phyloP scores from a whole-genome alignment of 257 asterid species.

The Haberlea rhodopensis region DNA sequence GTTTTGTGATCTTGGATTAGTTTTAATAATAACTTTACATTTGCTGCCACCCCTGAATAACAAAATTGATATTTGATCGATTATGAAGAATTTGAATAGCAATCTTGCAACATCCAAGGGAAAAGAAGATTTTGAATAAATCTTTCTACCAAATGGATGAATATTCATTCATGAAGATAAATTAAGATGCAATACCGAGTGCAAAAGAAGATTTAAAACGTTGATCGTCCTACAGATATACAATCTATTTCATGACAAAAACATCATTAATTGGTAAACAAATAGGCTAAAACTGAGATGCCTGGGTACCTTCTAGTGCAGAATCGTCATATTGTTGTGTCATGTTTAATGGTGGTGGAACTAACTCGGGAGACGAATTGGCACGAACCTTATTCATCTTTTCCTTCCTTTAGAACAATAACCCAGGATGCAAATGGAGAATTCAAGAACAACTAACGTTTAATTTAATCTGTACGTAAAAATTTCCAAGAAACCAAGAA shows the following conservation, averaged over 20 bases:
- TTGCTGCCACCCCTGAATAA: constrained; percentile 65
- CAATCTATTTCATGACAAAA: neutral
- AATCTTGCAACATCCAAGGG: neutral
- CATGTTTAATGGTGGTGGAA: constrained; percentile 27
- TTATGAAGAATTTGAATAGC: neutral
- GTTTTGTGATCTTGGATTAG: constrained; percentile 73
- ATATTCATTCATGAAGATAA: neutral
- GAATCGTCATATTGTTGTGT: constrained; percentile 51
- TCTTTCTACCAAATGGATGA: neutral
- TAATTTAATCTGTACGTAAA: neutral
- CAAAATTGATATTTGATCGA: neutral
- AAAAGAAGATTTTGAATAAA: too few species aligned
- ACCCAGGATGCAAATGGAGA: constrained; percentile 5
- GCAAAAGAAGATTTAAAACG: neutral
- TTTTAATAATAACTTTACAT: constrained; percentile 56
- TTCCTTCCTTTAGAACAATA: neutral
- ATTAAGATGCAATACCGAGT: neutral
- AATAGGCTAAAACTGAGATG: neutral
- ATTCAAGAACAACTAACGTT: neutral
- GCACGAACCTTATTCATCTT: constrained; percentile 43
- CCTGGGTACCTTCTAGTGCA: constrained; percentile 55
- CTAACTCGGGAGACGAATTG: constrained; percentile 42
- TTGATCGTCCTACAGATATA: neutral
- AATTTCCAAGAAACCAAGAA: constrained; percentile 24
- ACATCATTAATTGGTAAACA: neutral